Base-by-base conservation (phyloP, 139 green algal species). In the Volvox africanus region DNA sequence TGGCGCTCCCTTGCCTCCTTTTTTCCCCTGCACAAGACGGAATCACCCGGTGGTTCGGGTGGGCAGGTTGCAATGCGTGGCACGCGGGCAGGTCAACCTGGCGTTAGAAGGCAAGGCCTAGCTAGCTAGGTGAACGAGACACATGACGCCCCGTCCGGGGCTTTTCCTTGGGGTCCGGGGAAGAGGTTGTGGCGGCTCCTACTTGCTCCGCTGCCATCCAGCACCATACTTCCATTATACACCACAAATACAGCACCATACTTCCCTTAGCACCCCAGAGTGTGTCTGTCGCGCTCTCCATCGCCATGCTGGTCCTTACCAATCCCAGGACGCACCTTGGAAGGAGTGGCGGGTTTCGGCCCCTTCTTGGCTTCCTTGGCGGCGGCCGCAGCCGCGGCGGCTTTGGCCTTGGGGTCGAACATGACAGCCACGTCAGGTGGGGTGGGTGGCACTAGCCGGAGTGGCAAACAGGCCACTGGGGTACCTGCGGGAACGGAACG, bases 351-450 rank as follows among this genome's bases (percentile, higher is more conserved):
- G 21, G 75, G 86, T 61, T 90, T 90, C 32, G 17, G 28, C 0
- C 50, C 50, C 21, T 77, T 69, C 75, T 84, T 84, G 22, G 75
- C 86, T 33, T 76, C 86, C 75, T 85, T 84, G 12, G 75, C 86
- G 0, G 86, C 86, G 1, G 86, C 86, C 1, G 86, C 86, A 0
- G 86, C 86, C 22, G 86, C 86, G 2, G 86, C 86, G 0, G 73
- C 75, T 35, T 85, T 84, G 73, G 75, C 75, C 50, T 90, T 90
- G 73, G 86, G 86, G 55, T 90, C 86, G 36, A 90, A 90, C 86
- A 90, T 77, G 30, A 36, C 75, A 24, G 55, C 32, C 32, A 90
- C 75, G 55, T 90, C 86, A 12, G 86, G 86, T 26, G 86, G 86
- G 28, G 55, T 37, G 50, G 86, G 86, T 18, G 86, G 86, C 2